A percentile compares a stretch with the other conserved stretches of the same genome.
These are phyloP conservation scores for Pseudoturritis turrita DNA, from an alignment of 345 rosid species.

Conservation along the genomic window DNA sequence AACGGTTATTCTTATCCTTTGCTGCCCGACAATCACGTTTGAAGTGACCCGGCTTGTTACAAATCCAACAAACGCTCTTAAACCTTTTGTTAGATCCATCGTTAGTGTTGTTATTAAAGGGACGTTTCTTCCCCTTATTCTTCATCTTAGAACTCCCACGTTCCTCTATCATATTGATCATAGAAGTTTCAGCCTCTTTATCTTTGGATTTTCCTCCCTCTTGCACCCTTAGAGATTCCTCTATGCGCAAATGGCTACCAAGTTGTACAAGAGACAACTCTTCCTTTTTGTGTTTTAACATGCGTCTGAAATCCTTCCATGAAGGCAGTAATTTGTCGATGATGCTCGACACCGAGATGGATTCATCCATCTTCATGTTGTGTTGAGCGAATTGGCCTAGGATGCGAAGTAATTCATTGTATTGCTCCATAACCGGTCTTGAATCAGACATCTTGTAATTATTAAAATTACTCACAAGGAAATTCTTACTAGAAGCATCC, in stretches of 20 bases:
- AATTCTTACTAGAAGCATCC: neutral
- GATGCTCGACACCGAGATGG: neutral
- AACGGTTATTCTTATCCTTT: neutral
- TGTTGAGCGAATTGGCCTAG: neutral
- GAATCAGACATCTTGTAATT: neutral
- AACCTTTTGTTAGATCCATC: neutral
- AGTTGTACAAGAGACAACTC: conserved; percentile 1
- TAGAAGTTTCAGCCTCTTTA: neutral
- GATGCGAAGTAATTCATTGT: neutral
- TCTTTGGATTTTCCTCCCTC: neutral
- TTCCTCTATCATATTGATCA: neutral
- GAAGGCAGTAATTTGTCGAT: neutral
- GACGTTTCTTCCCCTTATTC: neutral
- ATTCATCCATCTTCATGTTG: neutral
- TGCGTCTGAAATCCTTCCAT: neutral
- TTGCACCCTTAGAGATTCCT: neutral
- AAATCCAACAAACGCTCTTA: neutral
- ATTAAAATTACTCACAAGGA: neutral
- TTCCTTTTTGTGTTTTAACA: neutral
- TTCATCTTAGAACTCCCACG: neutral
- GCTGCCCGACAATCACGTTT: neutral
- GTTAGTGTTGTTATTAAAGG: neutral
- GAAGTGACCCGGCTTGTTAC: neutral
- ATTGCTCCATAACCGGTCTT: neutral
- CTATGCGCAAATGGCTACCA: neutral